Base-by-base conservation (phyloP, 129 eudicot species). In the Flaveria linearis region DNA sequence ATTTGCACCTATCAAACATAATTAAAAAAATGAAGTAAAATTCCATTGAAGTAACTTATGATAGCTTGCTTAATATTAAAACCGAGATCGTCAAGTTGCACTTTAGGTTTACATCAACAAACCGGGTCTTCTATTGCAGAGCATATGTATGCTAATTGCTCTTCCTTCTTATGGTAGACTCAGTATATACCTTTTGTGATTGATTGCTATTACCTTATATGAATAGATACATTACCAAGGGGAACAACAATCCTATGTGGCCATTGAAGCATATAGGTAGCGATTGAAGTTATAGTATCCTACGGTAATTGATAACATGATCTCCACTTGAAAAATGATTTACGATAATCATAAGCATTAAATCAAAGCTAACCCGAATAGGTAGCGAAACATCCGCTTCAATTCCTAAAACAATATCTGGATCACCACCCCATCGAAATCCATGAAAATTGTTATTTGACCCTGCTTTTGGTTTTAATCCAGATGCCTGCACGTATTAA, bases 241-340 rank as follows among this genome's bases (percentile, higher is more conserved):
- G 98, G 97, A 73, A 94, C 97, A 84, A 94, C 98, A 85, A 94
- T 94, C 72, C 98, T 87, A 84, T 94, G 98, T n/a, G 98, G 98
- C 98, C 98, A 94, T 73, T 91, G 90, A 25, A 94, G 96, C 89
- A 89, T 94, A 75, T 94, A 97, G 5, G 87, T 89, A 30, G 88
- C 88, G 42, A 94, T 94, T 51, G 98, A 70, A 25, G 86, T 68
- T 47, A 94, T 96, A 46, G 96, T 94, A 79, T 91, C 98, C 97
- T 94, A 45, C 46, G 58, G 90, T 66, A 80, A 80, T 14, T 76
- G 9, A 50, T 11, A 55, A 25, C 43, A 61, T 57, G 39, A 16
- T 14, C 67, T 25, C 36, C 50, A 9, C 55, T 7, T 45, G 22
- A 30, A 7, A 81, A 49, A 43, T 18, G 15, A 16, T 26, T 16